Evolutionary conservation across 179 eudicot species (phyloP), one percentile per base, ranked within the genome.

Genomic region (Beta corolliflora): DNA sequence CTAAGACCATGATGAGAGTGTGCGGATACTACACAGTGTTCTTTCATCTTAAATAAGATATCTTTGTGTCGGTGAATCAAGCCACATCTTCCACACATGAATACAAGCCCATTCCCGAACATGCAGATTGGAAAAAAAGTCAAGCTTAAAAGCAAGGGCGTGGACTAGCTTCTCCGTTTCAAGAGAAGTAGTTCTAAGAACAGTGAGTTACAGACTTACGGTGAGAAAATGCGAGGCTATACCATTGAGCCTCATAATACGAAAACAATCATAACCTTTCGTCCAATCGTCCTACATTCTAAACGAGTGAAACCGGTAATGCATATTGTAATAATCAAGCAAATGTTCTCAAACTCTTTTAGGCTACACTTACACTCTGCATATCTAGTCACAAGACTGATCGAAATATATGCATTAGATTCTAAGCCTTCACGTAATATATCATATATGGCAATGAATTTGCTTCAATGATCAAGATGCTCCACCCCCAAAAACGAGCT

Each of bases 81-180:
- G 5, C 92, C 94, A 59, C 92, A 90, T 25, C 29, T 25, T 25
- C 29, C 29, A 25, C 29, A 25, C 97, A 91, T 92, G 69, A 94
- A 91, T 68, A 92, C 82, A 65, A 92, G 87, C 66, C 88, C 94
- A 80, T 89, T 92, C n/a, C 61, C 88, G 91, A 67, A 85, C 89
- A 25, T 25, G 29, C 29, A 25, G 29, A 25, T 25, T 25, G 29
- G 29, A 25, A 0, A 25, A 25, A 25, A 25, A 25, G 29, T 25
- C 29, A 25, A 25, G 29, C 29, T 25, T 25, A 25, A 25, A 25
- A 25, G 29, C 29, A 1, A 25, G 29, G 29, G 29, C 1, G 29
- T 25, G 29, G 29, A 25, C 29, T 25, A 25, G 29, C 29, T 25
- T 25, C 29, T 1, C 29, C 29, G 29, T 1, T 25, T 25, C 29